Base-by-base conservation (phyloP, 345 rosid genomes). In the Salix viminalis region DNA sequence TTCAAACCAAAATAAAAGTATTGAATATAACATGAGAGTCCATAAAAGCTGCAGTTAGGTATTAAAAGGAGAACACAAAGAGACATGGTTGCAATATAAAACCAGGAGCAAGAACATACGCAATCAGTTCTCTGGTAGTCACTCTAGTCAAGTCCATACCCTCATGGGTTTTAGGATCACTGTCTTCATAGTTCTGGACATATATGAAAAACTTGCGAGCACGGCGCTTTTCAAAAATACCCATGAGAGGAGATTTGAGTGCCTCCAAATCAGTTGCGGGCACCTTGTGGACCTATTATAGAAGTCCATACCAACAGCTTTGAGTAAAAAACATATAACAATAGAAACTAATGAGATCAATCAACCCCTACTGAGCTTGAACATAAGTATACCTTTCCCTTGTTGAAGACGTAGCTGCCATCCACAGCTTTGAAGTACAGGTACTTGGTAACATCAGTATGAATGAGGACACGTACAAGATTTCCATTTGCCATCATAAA, bases 381-480 rank as follows among this genome's bases (percentile, higher is more conserved):
- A 60, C 65, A 69, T 77, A 8, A n/a, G 26, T 70, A 64, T 85
- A 96, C 99, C 97, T 92, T 96, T 72, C 97, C 98, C 83, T 96
- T 91, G 79, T 85, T 93, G 78, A 74, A 94, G 70, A 96, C 99
- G 79, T 75, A 92, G 85, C 99, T 89, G 7, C 99, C 99, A 89
- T 96, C 99, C 50, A 92, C 99, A 39, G 99, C 96, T 84, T 96
- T 96, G 79, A 96, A 96, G 84, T 79, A 91, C 62, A 96, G 80
- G 83, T 96, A 96, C 87, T 93, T 96, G 12, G 98, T 92, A 69
- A 96, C 97, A 84, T 92, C 91, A 0, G 99, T 92, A 75, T 90
- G 99, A 76, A 96, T 96, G 77, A 96, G 99, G 66, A 96, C 98
- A 8, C 98, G 98, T 28, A 94, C 99, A 83, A 96, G 99, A 86